phyloP scores from a whole-genome alignment of 768 basidiomycete genomes.

The Boletus sp. region DNA sequence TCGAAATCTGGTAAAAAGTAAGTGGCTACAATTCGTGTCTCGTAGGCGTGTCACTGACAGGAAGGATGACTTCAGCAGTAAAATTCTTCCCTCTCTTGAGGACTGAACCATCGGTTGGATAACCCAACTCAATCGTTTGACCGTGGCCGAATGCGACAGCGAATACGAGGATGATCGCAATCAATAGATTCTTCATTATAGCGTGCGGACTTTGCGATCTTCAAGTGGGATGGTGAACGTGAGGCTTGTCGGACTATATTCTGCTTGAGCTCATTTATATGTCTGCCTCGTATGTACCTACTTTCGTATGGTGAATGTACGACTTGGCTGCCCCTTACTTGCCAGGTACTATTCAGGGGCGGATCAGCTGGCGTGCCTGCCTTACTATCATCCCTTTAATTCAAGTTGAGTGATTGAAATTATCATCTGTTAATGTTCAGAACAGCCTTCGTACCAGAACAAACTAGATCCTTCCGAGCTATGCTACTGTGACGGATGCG shows the following conservation, averaged over 20 bases:
- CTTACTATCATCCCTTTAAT: neutral
- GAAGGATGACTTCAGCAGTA: neutral
- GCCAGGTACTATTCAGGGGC: neutral
- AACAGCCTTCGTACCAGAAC: neutral
- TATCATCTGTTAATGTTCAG: neutral
- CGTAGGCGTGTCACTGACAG: neutral
- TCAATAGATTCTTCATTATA: neutral
- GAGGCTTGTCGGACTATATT: neutral
- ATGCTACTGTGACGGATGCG: constrained; percentile 16
- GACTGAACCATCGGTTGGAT: neutral
- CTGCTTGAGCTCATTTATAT: neutral
- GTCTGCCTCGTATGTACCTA: neutral
- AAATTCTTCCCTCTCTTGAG: neutral
- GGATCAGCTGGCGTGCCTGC: neutral
- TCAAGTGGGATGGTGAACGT: neutral
- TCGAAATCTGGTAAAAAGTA: neutral
- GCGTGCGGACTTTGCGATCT: neutral
- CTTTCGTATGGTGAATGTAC: neutral
- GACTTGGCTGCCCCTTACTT: neutral
- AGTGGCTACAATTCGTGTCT: neutral
- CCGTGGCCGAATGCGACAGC: neutral
- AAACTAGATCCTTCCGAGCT: neutral
- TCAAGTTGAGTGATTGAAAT: neutral
- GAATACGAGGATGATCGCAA: neutral
- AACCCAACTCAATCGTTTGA: neutral